A percentile compares a stretch with the other conserved stretches of the same genome.
phyloP scores from a whole-genome alignment of 2,329 filamentous ascomycete species.

The Graphilbum ipis-grandicollis region DNA sequence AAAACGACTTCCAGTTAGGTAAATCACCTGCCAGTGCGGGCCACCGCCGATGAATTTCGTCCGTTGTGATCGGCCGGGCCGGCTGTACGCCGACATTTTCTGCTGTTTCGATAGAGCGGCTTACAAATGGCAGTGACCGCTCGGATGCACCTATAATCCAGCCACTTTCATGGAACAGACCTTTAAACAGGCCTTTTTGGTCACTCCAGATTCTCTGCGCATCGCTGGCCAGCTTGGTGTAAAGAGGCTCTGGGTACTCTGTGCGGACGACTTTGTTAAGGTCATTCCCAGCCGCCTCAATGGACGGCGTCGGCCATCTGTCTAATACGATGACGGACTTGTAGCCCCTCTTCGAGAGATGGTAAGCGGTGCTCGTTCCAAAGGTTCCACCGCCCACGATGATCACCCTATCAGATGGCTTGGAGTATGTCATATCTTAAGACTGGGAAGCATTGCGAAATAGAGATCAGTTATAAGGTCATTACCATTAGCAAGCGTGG shows the following conservation, averaged over 20 bases:
- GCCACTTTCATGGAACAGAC: conserved; percentile 4
- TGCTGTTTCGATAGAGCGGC: conserved; percentile 1
- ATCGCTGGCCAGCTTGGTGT: conserved; percentile 27
- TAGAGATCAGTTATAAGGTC: no score
- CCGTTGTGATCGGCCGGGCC: background rate
- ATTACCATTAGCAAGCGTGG: no score
- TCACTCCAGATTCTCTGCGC: conserved; percentile 1
- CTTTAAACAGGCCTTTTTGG: conserved; percentile 1
- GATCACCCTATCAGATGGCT: conserved; percentile 12
- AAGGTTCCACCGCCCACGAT: conserved; percentile 28
- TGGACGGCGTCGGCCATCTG: conserved; percentile 23
- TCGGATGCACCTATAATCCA: conserved; percentile 3
- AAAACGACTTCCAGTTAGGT: background rate
- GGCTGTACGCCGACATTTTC: background rate
- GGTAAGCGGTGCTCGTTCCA: conserved; percentile 31
- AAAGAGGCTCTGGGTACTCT: conserved; percentile 39
- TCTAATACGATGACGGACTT: conserved; percentile 30
- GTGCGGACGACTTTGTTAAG: conserved; percentile 44
- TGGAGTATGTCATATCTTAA: background rate
- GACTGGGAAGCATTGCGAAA: no score
- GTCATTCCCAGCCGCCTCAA: conserved; percentile 32
- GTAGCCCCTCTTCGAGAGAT: conserved; percentile 24
- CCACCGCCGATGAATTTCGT: conserved; percentile 3
- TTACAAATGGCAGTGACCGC: background rate
- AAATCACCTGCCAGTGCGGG: conserved; percentile 2